phyloP scores from a whole-genome alignment of 2,329 filamentous ascomycete species.

The Penicillium sp. region DNA sequence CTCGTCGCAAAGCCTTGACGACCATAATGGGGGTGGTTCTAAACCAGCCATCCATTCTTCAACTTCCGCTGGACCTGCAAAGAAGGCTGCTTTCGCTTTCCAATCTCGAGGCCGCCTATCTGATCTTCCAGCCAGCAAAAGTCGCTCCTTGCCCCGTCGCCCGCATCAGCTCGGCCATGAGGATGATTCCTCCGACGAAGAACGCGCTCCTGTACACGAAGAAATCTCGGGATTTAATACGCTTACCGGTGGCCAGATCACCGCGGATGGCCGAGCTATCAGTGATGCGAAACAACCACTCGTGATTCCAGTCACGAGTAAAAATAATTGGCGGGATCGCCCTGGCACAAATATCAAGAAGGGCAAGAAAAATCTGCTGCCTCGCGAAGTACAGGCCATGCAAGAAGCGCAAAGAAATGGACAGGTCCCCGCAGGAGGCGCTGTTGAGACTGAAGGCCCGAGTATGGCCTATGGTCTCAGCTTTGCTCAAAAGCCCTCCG shows the following conservation, averaged over 20 bases:
- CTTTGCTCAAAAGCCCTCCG: constrained; percentile 39
- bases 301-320: constrained; percentile 76
- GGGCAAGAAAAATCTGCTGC: constrained; percentile 62
- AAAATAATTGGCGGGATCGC: constrained; percentile 70
- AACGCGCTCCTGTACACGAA: constrained; percentile 39
- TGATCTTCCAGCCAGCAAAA: constrained; percentile 16
- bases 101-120: constrained; percentile 27
- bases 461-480: constrained; percentile 58
- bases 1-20: constrained; percentile 11
- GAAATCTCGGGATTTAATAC: constrained; percentile 58
- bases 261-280: constrained; percentile 37
- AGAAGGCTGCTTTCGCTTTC: constrained; percentile 37
- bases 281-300: constrained; percentile 60
- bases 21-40: constrained; percentile 1
- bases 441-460: constrained; percentile 53
- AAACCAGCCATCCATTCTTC: constrained; percentile 47
- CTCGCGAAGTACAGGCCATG: constrained; percentile 55
- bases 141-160: constrained; percentile 29
- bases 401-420: constrained; percentile 45
- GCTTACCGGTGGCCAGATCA: constrained; percentile 41
- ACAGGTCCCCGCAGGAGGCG: constrained; percentile 31
- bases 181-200: constrained; percentile 59
- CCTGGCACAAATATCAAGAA: constrained; percentile 53
- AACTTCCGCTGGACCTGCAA: constrained; percentile 31
- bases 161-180: constrained; percentile 39